Conservation (phyloP, 2,329 filamentous ascomycete genomes). For the Iodosphaeria phyllophila region DNA sequence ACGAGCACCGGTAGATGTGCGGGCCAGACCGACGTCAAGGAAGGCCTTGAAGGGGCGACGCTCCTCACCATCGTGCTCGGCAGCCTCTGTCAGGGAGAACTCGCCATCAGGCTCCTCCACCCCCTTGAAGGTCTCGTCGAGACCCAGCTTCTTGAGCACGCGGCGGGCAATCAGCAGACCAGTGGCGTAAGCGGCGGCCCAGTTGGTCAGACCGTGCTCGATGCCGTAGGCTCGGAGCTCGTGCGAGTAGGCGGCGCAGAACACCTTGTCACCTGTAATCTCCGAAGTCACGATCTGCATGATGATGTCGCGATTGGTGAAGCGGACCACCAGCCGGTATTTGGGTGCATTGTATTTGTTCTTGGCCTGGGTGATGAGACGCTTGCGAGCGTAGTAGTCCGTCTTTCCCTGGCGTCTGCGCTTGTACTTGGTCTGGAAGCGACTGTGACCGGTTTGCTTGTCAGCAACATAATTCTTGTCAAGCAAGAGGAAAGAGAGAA, state of each 20-base stretch:
- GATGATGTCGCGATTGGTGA: conserved; percentile 99
- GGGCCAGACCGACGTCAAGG: conserved; percentile 93
- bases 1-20: conserved; percentile 95
- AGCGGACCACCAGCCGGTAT: conserved; percentile 98
- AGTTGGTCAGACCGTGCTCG: conserved; percentile 98
- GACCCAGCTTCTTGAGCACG: conserved; percentile 87
- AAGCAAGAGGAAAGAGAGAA: no score
- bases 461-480: conserved; percentile 9
- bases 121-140: conserved; percentile 84
- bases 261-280: conserved; percentile 95
- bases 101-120: conserved; percentile 96
- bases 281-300: conserved; percentile 93
- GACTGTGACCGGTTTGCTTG: conserved; percentile 32
- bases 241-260: conserved; percentile 82
- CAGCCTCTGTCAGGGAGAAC: conserved; percentile 87
- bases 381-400: conserved; percentile 99
- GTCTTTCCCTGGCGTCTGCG: conserved; percentile 93
- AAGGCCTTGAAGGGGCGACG: conserved; percentile 98
- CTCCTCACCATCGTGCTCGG: conserved; percentile 76
- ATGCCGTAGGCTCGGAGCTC: conserved; percentile 97
- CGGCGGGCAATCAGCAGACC: conserved; percentile 95
- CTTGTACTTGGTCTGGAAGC: conserved; percentile 99
- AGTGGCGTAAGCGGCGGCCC: conserved; percentile 91
- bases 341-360: conserved; percentile 99
- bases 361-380: conserved; percentile 99